These are phyloP conservation scores for Aureobasidium sp. DNA, from an alignment of 2,329 filamentous ascomycete species.

Conservation along the genomic window DNA sequence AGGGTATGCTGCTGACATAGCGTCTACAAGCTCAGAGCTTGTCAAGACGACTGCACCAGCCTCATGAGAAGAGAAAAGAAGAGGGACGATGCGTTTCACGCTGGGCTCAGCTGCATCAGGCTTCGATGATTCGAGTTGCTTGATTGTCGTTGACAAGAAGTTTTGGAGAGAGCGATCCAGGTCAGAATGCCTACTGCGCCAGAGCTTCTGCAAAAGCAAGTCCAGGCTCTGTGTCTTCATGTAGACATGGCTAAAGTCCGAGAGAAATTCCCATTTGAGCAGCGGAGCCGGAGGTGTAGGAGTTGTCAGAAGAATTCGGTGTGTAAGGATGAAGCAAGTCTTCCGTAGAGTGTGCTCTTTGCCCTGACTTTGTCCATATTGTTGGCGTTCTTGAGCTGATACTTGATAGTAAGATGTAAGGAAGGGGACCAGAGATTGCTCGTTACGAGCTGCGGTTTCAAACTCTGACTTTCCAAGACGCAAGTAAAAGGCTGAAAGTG, in stretches of 20 bases:
- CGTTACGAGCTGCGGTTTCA: constrained; percentile 38
- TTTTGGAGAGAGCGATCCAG: constrained; percentile 51
- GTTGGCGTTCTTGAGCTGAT: constrained; percentile 12
- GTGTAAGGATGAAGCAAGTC: constrained; percentile 55
- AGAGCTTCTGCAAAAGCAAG: constrained; percentile 41
- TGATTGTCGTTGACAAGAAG: constrained; percentile 55
- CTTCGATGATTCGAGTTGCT: constrained; percentile 54
- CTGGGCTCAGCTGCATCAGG: constrained; percentile 46
- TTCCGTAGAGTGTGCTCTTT: constrained; percentile 49
- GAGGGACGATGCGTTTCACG: constrained; percentile 52
- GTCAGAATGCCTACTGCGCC: constrained; percentile 39
- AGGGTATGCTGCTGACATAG: constrained; percentile 57
- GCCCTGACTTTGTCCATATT: constrained; percentile 1
- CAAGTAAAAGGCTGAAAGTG: constrained; percentile 58
- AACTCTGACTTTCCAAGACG: constrained; percentile 52
- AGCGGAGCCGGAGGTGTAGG: constrained; percentile 37
- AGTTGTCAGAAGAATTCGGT: constrained; percentile 46
- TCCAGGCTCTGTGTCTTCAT: constrained; percentile 52
- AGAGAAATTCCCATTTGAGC: constrained; percentile 58
- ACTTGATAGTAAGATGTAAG: constrained; percentile 59
- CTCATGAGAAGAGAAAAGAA: constrained; percentile 54
- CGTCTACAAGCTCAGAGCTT: constrained; percentile 81
- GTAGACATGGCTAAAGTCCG: constrained; percentile 60
- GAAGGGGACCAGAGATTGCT: constrained; percentile 55
- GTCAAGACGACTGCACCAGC: constrained; percentile 59